Evolutionary conservation across 495 filamentous ascomycete species (phyloP).

Genomic region (Xylaria scruposa): DNA sequence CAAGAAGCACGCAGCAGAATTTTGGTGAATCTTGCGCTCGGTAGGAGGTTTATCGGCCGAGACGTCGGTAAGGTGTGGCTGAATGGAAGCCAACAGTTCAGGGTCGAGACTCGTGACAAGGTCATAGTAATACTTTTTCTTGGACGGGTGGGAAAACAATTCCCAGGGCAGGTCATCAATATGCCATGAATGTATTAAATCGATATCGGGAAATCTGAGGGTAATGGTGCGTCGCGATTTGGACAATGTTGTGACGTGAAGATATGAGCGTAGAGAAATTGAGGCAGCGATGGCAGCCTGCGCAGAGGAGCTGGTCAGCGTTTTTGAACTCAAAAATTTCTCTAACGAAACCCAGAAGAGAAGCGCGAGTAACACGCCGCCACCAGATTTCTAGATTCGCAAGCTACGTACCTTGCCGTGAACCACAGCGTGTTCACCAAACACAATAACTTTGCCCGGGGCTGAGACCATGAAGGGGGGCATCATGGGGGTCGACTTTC

Average conservation of each 20-base stretch:
- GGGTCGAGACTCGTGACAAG: constrained; percentile 82
- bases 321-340: not conserved
- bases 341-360: too few relatives aligned
- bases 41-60: constrained; percentile 67
- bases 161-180: constrained; percentile 89
- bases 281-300: constrained; percentile 91
- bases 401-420: constrained; percentile 75
- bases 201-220: constrained; percentile 85
- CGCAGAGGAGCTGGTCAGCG: constrained; percentile 2
- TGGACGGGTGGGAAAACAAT: constrained; percentile 74
- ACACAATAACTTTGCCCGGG: constrained; percentile 96
- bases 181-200: constrained; percentile 86
- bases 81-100: constrained; percentile 76
- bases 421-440: constrained; percentile 95
- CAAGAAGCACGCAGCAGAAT: constrained; percentile 82
- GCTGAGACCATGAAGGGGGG: constrained; percentile 97
- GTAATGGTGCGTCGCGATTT: constrained; percentile 86
- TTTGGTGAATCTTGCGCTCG: constrained; percentile 77
- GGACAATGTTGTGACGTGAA: constrained; percentile 88
- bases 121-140: constrained; percentile 93
- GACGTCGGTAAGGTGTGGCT: constrained; percentile 74
- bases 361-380: not conserved
- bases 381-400: not conserved
- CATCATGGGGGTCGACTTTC: constrained; percentile 66
- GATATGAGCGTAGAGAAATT: constrained; percentile 92